Conservation (phyloP, 2,329 filamentous ascomycete species). For the Massarina eburnea region DNA sequence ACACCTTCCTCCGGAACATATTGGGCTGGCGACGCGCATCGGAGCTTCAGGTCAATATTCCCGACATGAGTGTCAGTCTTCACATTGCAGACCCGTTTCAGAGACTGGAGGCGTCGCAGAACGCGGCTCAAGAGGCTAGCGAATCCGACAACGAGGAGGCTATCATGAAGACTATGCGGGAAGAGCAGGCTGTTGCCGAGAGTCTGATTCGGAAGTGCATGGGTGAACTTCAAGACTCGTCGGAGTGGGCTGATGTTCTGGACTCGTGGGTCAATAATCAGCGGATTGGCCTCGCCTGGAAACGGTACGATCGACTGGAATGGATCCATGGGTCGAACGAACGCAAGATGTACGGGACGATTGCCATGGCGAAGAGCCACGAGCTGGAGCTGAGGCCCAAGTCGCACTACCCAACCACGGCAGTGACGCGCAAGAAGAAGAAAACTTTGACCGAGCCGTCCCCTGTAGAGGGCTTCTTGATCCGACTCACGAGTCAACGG, state of each 20-base stretch:
- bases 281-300: slow-evolving; percentile 68
- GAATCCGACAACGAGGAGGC: slow-evolving; percentile 51
- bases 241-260: slow-evolving; percentile 63
- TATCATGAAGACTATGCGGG: slow-evolving; percentile 47
- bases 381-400: slow-evolving; percentile 68
- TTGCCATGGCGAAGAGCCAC: slow-evolving; percentile 67
- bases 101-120: slow-evolving; percentile 50
- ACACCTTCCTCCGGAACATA: slow-evolving; percentile 63
- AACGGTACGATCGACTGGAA: slow-evolving; percentile 68
- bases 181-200: slow-evolving; percentile 58
- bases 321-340: slow-evolving; percentile 69
- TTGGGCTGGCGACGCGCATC: slow-evolving; percentile 61
- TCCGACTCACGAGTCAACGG: slow-evolving; percentile 65
- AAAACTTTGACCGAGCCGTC: slow-evolving; percentile 58
- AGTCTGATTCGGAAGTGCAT: slow-evolving; percentile 61
- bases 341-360: slow-evolving; percentile 68
- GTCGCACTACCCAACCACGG: slow-evolving; percentile 62
- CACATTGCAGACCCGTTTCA: slow-evolving; percentile 63
- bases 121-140: slow-evolving; percentile 45
- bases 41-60: slow-evolving; percentile 62
- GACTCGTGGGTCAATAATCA: slow-evolving; percentile 60
- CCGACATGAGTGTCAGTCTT: slow-evolving; percentile 62
- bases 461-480: slow-evolving; percentile 67
- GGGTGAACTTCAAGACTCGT: slow-evolving; percentile 57
- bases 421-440: slow-evolving; percentile 43